These are phyloP conservation scores for Leucosporidium creatinivorum DNA, from an alignment of 768 basidiomycete genomes.

Conservation along the genomic window DNA sequence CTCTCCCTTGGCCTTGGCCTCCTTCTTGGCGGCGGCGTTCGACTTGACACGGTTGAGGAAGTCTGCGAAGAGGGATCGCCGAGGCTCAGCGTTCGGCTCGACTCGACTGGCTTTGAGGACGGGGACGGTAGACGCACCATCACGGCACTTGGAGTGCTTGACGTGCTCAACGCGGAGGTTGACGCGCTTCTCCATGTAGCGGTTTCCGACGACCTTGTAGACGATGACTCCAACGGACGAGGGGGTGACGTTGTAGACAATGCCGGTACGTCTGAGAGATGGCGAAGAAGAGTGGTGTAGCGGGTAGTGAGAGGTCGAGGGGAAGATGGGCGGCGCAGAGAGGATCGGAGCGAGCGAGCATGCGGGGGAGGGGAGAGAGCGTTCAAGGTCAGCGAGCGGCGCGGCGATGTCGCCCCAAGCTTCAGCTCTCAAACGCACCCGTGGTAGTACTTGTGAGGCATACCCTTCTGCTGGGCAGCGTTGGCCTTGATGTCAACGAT, in stretches of 20 bases:
- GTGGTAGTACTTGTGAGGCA: constrained; percentile 99
- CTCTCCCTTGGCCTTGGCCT: constrained; percentile 85
- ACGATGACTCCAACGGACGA: constrained; percentile 92
- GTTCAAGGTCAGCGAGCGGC: not conserved
- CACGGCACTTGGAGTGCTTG: constrained; percentile 90
- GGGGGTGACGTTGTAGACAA: constrained; percentile 96
- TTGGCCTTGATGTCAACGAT: constrained; percentile 99
- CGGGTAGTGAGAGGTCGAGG: constrained; percentile 19
- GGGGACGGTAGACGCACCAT: too few species aligned
- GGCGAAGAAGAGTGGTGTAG: constrained; percentile 36
- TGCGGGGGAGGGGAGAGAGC: not conserved
- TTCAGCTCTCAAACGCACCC: constrained; percentile 43
- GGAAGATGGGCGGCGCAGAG: not conserved
- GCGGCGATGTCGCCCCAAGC: not conserved
- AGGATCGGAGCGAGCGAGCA: not conserved
- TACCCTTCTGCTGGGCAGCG: constrained; percentile 98
- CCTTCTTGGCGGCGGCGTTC: constrained; percentile 74
- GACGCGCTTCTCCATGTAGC: constrained; percentile 98
- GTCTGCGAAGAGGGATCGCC: constrained; percentile 46
- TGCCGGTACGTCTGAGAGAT: constrained; percentile 77
- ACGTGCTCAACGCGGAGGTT: constrained; percentile 93
- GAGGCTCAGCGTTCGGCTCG: too few species aligned
- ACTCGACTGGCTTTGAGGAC: too few species aligned
- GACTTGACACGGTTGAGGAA: constrained; percentile 92
- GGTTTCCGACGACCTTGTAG: constrained; percentile 97